These are phyloP conservation scores for Fusarium bulbicola DNA, from an alignment of 2,329 filamentous ascomycete species.

Conservation along the genomic window DNA sequence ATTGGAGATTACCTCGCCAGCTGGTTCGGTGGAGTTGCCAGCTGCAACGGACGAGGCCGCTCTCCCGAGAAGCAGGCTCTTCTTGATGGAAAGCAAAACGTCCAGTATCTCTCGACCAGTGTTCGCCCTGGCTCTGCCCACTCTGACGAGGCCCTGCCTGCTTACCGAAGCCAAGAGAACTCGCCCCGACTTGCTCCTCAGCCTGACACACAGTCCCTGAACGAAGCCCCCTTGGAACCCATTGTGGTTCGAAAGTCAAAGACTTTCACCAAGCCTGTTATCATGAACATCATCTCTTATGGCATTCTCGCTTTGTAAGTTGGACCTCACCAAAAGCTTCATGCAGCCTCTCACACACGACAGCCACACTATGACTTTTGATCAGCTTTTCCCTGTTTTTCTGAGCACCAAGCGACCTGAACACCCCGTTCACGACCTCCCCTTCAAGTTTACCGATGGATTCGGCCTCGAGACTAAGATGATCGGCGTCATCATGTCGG, in stretches of 20 bases:
- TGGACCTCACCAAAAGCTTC: neutral
- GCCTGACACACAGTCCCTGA: constrained; percentile 34
- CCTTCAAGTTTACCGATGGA: constrained; percentile 89
- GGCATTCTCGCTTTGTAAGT: constrained; percentile 95
- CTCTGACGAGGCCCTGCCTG: constrained; percentile 66
- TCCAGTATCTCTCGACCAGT: constrained; percentile 62
- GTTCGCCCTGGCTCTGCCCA: constrained; percentile 11
- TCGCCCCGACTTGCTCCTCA: constrained; percentile 58
- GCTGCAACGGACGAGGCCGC: constrained; percentile 49
- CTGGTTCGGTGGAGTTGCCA: constrained; percentile 47
- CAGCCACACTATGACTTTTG: constrained; percentile 96
- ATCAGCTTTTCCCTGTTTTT: constrained; percentile 92
- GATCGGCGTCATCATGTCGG: constrained; percentile 87
- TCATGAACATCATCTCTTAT: constrained; percentile 88
- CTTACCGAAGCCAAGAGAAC: constrained; percentile 71
- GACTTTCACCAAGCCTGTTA: constrained; percentile 84
- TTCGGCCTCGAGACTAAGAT: constrained; percentile 84
- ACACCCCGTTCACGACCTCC: constrained; percentile 67
- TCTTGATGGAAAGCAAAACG: constrained; percentile 68
- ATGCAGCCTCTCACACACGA: constrained; percentile 24
- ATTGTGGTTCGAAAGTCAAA: constrained; percentile 47
- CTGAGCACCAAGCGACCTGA: constrained; percentile 73
- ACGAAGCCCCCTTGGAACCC: constrained; percentile 25
- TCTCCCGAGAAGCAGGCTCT: constrained; percentile 69
- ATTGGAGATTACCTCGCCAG: constrained; percentile 75